Conservation (phyloP, 1,284 basidiomycete genomes). For the Malassezia vespertilionis region DNA sequence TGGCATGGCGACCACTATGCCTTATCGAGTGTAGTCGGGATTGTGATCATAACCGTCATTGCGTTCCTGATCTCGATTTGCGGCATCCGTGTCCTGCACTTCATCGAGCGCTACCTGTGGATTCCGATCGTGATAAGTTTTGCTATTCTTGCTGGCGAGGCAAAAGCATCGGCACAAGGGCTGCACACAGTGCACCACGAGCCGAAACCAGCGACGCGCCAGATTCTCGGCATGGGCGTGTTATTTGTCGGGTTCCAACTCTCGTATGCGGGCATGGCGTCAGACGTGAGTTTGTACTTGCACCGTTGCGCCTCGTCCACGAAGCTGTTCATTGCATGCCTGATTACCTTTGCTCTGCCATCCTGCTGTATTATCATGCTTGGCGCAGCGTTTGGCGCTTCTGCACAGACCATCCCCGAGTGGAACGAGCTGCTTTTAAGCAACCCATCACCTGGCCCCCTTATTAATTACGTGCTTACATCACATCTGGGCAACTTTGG, state of each 20-base stretch:
- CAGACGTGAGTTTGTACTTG: conserved; percentile 47
- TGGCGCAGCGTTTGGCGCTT: conserved; percentile 52
- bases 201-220: conserved; percentile 49
- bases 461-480: conserved; percentile 63
- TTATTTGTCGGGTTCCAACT: conserved; percentile 56
- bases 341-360: conserved; percentile 56
- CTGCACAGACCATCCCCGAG: conserved; percentile 54
- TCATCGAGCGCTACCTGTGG: conserved; percentile 62
- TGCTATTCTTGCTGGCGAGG: conserved; percentile 54
- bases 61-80: conserved; percentile 70
- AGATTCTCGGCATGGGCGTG: conserved; percentile 54
- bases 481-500: conserved; percentile 61
- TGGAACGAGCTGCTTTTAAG: conserved; percentile 48
- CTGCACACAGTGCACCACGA: conserved; percentile 50
- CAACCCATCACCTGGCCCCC: conserved; percentile 54
- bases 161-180: conserved; percentile 53
- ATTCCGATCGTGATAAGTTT: conserved; percentile 64
- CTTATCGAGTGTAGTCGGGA: conserved; percentile 58
- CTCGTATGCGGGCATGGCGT: conserved; percentile 50
- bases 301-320: conserved; percentile 51
- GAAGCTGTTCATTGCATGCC: conserved; percentile 55
- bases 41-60: conserved; percentile 69
- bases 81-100: conserved; percentile 62
- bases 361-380: conserved; percentile 55
- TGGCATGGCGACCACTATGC: too few species aligned